Evolutionary conservation across 768 basidiomycete species (phyloP).

Genomic region (Vishniacozyma victoriae): DNA sequence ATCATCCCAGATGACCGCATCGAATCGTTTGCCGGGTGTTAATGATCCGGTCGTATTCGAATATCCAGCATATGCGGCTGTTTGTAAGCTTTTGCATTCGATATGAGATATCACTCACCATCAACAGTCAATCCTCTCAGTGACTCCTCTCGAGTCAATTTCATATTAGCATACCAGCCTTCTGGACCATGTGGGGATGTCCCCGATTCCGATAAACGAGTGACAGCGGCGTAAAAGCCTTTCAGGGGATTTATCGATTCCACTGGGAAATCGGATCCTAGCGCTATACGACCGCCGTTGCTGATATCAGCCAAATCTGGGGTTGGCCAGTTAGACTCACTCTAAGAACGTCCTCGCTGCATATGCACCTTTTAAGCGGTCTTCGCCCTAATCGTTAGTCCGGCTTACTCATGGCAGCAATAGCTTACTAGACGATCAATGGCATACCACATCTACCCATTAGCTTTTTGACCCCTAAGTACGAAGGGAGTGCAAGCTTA

Average conservation of each 20-base stretch:
- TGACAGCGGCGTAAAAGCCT: slow-evolving; percentile 83
- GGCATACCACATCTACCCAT: slow-evolving; percentile 90
- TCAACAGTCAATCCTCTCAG: slow-evolving; percentile 77
- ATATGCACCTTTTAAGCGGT: slow-evolving; percentile 80
- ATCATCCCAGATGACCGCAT: slow-evolving; percentile 74
- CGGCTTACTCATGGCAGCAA: no score
- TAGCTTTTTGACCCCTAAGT: slow-evolving; percentile 1
- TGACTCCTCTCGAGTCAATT: slow-evolving; percentile 72
- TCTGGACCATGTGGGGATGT: slow-evolving; percentile 71
- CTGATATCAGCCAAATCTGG: slow-evolving; percentile 16
- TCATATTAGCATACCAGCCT: slow-evolving; percentile 77
- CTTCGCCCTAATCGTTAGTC: slow-evolving; percentile 56
- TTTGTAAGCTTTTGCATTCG: neutral
- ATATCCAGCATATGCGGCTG: slow-evolving; percentile 79
- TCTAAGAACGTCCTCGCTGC: slow-evolving; percentile 73
- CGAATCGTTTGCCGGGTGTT: slow-evolving; percentile 70
- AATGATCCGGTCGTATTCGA: slow-evolving; percentile 65
- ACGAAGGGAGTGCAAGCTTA: slow-evolving; percentile 7
- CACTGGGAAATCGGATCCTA: slow-evolving; percentile 92
- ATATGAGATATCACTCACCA: slow-evolving; percentile 21
- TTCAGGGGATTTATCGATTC: slow-evolving; percentile 82
- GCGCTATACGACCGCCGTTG: slow-evolving; percentile 55
- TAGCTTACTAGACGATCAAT: slow-evolving; percentile 65
- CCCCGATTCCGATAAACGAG: slow-evolving; percentile 64
- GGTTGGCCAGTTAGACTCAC: slow-evolving; percentile 50